Percentiles rank a stretch among this genome's conserved stretches.
Evolutionary conservation across 1,139 yeast genomes (phyloP).

Genomic region (Diutina sp.): DNA sequence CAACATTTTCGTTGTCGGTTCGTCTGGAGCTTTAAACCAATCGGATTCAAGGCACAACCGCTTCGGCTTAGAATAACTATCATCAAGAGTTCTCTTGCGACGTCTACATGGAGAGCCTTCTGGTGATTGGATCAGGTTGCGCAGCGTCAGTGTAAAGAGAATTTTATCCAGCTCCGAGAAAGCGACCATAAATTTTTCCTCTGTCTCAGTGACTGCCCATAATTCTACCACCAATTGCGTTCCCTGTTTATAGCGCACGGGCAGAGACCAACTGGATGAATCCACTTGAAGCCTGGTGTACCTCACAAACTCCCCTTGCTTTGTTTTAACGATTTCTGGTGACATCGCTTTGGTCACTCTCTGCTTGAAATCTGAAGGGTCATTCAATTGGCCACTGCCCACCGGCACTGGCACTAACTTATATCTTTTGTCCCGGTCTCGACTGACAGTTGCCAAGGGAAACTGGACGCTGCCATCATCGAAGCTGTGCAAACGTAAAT

Average conservation of each 20-base stretch:
- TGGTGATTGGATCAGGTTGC: neutral
- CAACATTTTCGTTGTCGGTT: neutral
- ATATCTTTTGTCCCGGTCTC: neutral
- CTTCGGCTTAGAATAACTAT: neutral
- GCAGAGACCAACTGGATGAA: neutral
- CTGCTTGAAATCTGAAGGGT: neutral
- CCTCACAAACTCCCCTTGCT: neutral
- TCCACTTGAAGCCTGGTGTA: neutral
- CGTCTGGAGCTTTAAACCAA: neutral
- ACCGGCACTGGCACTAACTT: neutral
- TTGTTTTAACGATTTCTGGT: neutral
- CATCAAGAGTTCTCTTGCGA: neutral
- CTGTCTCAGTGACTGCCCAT: neutral
- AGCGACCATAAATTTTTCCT: neutral
- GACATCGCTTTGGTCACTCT: neutral
- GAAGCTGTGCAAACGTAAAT: neutral
- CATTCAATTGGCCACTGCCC: neutral
- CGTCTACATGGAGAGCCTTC: neutral
- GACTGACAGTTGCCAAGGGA: neutral
- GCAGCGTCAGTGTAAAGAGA: neutral
- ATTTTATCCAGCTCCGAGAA: neutral
- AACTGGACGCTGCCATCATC: neutral
- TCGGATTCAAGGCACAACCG: neutral
- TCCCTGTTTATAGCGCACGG: neutral
- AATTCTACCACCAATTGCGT: neutral